phyloP scores from a whole-genome alignment of 768 basidiomycete genomes.

The Leucocoprinus birnbaumii region DNA sequence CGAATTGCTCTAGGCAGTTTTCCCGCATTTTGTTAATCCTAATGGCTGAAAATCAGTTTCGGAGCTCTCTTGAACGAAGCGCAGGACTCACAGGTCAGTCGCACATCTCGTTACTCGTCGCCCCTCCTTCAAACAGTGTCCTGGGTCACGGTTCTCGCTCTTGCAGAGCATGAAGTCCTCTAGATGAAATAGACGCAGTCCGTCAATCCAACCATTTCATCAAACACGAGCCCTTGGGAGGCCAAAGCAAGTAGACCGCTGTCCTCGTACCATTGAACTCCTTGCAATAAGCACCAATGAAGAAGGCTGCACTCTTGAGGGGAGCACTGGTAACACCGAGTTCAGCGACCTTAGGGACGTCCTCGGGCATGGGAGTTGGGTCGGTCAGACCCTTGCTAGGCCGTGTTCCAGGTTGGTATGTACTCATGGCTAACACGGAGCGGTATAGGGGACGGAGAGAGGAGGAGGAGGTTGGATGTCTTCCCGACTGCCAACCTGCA shows the following conservation, averaged over 20 bases:
- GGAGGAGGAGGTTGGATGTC: too few species aligned
- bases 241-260: not conserved
- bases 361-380: conserved; percentile 60
- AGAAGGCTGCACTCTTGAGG: conserved; percentile 94
- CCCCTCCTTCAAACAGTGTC: conserved; percentile 93
- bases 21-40: conserved; percentile 94
- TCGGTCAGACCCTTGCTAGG: conserved; percentile 54
- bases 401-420: conserved; percentile 46
- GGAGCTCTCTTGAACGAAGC: not conserved
- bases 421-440: conserved; percentile 43
- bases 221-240: not conserved
- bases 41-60: not conserved
- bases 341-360: conserved; percentile 79
- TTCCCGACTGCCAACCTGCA: conserved; percentile 1
- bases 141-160: conserved; percentile 85
- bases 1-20: conserved; percentile 83
- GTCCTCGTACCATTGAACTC: conserved; percentile 88
- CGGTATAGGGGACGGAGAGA: not conserved
- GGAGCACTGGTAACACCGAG: conserved; percentile 90
- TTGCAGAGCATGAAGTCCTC: conserved; percentile 89
- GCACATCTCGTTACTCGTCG: conserved; percentile 94
- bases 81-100: conserved; percentile 88
- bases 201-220: not conserved
- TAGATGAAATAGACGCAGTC: conserved; percentile 11
- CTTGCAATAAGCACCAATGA: conserved; percentile 94